These are phyloP conservation scores for Dissophora globulifera DNA, from an alignment of 192 early-diverging fungal genomes.

Conservation along the genomic window DNA sequence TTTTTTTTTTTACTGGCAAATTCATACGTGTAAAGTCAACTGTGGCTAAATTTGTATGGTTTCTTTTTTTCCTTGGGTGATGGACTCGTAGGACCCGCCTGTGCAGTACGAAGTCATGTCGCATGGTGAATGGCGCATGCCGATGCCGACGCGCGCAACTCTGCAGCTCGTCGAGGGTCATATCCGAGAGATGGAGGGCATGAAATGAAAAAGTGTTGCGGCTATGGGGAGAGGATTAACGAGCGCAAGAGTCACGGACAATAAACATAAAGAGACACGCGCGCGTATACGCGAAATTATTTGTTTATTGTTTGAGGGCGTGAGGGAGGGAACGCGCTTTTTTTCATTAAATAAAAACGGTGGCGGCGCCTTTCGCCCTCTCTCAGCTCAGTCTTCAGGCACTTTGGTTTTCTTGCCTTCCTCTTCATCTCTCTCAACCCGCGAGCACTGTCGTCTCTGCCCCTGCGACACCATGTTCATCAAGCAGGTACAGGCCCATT, in stretches of 20 bases:
- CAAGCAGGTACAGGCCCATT: slow-evolving; percentile 43
- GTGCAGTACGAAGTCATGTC: slow-evolving; percentile 36
- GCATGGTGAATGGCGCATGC: slow-evolving; percentile 33
- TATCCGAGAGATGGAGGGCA: neutral
- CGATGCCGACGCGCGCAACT: slow-evolving; percentile 40
- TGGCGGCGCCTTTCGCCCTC: slow-evolving; percentile 1
- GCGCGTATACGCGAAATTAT: neutral
- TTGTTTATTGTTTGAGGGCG: slow-evolving; percentile 3
- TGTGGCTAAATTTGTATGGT: too few species aligned
- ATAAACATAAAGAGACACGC: too few species aligned
- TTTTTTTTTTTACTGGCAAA: too few species aligned
- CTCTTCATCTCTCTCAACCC: too few species aligned
- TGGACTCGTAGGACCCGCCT: slow-evolving; percentile 36
- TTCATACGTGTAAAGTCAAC: too few species aligned
- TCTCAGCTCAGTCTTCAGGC: too few species aligned
- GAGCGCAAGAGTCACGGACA: too few species aligned
- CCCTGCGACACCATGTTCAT: slow-evolving; percentile 31
- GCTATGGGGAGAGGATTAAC: too few species aligned
- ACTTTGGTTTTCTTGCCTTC: too few species aligned
- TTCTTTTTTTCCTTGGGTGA: too few species aligned
- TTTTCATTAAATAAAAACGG: slow-evolving; percentile 5
- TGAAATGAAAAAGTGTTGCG: too few species aligned
- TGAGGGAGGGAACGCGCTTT: too few species aligned
- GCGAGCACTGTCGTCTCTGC: neutral
- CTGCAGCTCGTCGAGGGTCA: slow-evolving; percentile 27